Base-by-base conservation (phyloP, 2,329 filamentous ascomycete genomes). In the Kalaharituber pfeilii region DNA sequence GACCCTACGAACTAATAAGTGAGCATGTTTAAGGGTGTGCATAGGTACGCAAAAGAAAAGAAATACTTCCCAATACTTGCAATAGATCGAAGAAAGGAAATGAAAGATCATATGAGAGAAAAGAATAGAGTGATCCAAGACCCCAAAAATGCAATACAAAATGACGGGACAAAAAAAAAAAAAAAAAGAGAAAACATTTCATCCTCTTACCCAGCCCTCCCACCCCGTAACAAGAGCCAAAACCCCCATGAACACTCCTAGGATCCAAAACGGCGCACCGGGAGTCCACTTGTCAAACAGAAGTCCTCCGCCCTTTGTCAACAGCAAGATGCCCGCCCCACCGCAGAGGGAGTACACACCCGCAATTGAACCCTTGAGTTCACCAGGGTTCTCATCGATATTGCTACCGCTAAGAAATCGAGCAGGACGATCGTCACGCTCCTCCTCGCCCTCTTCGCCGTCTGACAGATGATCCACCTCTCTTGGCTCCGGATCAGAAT, bases 301-400 rank as follows among this genome's bases (percentile, higher is more conserved):
- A 33, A 79, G 78, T 0, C 91, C 91, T 11, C 91, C 91, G 3
- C 91, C 68, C 69, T 98, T 98, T 0, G 91, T 96, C 15, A 98
- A 75, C 4, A 96, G 69, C 53, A 98, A 68, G 52, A 98, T 98
- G 0, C 88, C 91, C 0, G 80, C 83, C 13, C 89, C 91, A 9
- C 91, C 91, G 54, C 83, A 87, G 59, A 94, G 78, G 52, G 85
- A 93, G 68, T 98, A 98, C 1, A 95, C 82, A 1, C 91, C 91
- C 0, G 91, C 89, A 61, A 98, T 91, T 13, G 86, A 89, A 11
- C 91, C 91, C 70, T 96, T 96, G 52, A 96, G 76, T 47, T 77
- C 70, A n/a, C 72, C 69, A 11, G 42, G 42, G 24, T 47, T 49
- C 65, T 24, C 69, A 67, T 39, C 66, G 60, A 2, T 60, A 53